phyloP scores from a whole-genome alignment of 305 asterid genomes.

The Fraxinus dipetala region DNA sequence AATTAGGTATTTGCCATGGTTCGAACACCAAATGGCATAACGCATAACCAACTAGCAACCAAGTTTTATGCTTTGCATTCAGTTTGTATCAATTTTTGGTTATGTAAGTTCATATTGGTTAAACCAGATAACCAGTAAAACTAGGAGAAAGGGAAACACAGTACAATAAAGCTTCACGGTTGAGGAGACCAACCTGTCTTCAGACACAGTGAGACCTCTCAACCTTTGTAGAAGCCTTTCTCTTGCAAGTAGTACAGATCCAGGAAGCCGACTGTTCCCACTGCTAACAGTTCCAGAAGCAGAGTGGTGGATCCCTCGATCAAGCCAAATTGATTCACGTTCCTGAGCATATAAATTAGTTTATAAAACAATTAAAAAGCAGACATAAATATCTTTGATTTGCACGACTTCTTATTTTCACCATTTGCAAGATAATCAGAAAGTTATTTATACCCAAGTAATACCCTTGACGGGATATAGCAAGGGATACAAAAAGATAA shows the following conservation, averaged over 20 bases:
- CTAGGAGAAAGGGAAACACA: background rate
- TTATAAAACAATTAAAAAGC: conserved; percentile 18
- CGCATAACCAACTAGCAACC: background rate
- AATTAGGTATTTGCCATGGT: background rate
- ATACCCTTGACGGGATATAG: background rate
- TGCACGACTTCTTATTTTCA: background rate
- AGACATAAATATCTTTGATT: background rate
- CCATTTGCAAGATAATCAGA: background rate
- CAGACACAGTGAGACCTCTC: conserved; percentile 65
- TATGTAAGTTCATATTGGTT: background rate
- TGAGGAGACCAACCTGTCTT: conserved; percentile 51
- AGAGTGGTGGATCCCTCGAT: conserved; percentile 43
- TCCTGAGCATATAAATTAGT: conserved; percentile 42
- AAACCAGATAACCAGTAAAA: background rate
- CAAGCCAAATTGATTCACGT: conserved; percentile 46
- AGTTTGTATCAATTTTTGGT: background rate
- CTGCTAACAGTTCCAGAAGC: conserved; percentile 30
- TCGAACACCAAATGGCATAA: background rate
- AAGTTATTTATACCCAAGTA: background rate
- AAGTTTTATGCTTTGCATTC: background rate
- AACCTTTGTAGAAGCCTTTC: conserved; percentile 82
- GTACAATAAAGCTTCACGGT: background rate
- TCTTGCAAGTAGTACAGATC: conserved; percentile 81
- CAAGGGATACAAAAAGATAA: background rate
- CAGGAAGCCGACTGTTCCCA: conserved; percentile 74